phyloP scores from a whole-genome alignment of 2,329 filamentous ascomycete species.

The Cryphonectria carpinicola region DNA sequence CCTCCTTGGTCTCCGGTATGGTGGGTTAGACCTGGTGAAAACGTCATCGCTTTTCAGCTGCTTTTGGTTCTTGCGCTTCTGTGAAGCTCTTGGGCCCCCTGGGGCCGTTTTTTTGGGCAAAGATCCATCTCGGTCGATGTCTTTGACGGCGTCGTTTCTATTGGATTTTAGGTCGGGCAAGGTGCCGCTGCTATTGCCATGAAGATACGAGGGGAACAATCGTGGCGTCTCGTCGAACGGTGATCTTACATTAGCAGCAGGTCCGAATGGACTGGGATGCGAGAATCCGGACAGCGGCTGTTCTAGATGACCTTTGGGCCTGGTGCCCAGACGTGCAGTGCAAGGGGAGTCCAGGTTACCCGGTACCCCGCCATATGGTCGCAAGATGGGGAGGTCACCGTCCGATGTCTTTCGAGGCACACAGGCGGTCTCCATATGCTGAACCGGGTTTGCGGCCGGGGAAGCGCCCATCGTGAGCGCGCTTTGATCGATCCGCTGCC shows the following conservation, averaged over 20 bases:
- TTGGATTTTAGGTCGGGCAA: slow-evolving; percentile 11
- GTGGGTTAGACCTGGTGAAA: slow-evolving; percentile 12
- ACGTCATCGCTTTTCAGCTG: slow-evolving; percentile 17
- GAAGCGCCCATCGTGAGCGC: background rate
- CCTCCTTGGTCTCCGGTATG: slow-evolving; percentile 20
- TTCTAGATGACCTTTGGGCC: background rate
- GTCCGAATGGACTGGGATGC: background rate
- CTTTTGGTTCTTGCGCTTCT: slow-evolving; percentile 4
- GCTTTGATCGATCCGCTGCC: background rate
- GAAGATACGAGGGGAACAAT: background rate
- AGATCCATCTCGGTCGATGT: slow-evolving; percentile 4
- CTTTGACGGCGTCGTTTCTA: background rate
- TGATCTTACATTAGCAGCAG: background rate
- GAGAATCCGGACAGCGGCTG: background rate
- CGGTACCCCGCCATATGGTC: slow-evolving; percentile 34
- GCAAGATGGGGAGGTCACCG: slow-evolving; percentile 36
- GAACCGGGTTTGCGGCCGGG: background rate
- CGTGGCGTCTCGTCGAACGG: background rate
- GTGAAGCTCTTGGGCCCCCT: background rate
- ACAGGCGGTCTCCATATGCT: background rate
- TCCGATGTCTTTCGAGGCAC: background rate
- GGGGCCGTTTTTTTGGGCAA: slow-evolving; percentile 13
- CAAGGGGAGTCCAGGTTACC: slow-evolving; percentile 36
- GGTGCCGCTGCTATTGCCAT: background rate
- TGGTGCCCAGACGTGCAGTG: background rate